A percentile compares a stretch with the other conserved stretches of the same genome.
These are phyloP conservation scores for Gonium pectorale DNA, from an alignment of 139 green algal genomes.

Conservation along the genomic window DNA sequence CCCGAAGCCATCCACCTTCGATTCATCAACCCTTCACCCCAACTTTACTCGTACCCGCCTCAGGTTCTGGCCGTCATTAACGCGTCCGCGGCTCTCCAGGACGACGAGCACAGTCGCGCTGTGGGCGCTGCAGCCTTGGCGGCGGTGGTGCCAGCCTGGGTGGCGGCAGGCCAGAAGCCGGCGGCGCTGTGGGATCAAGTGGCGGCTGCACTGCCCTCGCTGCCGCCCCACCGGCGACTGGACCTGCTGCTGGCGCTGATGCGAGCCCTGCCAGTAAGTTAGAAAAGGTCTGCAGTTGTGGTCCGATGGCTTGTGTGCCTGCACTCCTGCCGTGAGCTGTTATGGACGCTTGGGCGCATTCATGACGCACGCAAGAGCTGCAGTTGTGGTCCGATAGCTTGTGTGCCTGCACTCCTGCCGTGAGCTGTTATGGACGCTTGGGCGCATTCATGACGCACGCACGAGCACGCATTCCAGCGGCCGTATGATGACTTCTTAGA, in stretches of 20 bases:
- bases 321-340: too few relatives aligned
- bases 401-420: too few relatives aligned
- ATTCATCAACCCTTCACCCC: too few relatives aligned
- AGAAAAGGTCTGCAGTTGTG: background rate
- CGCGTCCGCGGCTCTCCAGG: slow-evolving; percentile 50
- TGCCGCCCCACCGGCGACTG: slow-evolving; percentile 61
- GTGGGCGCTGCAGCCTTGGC: slow-evolving; percentile 55
- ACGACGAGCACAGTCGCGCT: slow-evolving; percentile 68
- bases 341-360: too few relatives aligned
- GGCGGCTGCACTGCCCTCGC: slow-evolving; percentile 51
- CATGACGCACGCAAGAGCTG: too few relatives aligned
- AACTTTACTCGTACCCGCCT: background rate
- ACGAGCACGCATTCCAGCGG: background rate
- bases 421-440: too few relatives aligned
- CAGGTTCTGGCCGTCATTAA: slow-evolving; percentile 74
- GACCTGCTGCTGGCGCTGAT: slow-evolving; percentile 65
- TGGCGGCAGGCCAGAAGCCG: slow-evolving; percentile 47
- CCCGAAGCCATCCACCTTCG: background rate
- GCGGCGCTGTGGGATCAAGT: slow-evolving; percentile 57
- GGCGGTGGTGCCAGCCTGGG: slow-evolving; percentile 68
- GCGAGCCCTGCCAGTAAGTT: slow-evolving; percentile 59
- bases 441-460: background rate
- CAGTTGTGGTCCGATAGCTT: too few relatives aligned
- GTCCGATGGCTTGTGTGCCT: too few relatives aligned
- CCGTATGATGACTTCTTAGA: slow-evolving; percentile 60